Percentiles rank a stretch among this genome's conserved stretches.
Conservation (phyloP, 495 filamentous ascomycete species). For the Penicillium argentinense region DNA sequence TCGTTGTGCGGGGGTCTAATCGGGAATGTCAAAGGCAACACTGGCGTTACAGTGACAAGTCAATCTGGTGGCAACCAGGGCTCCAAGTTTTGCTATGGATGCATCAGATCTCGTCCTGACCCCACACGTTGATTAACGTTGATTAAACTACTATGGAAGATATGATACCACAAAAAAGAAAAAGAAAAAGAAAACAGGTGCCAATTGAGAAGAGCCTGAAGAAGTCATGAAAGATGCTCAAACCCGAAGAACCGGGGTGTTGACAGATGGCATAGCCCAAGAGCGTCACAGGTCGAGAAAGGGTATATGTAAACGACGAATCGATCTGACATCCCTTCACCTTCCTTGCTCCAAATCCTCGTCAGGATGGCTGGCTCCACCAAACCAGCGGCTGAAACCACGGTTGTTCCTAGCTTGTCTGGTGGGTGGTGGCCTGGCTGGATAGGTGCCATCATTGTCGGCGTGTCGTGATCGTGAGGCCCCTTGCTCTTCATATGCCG, state of each 20-base stretch:
- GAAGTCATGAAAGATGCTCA: too few relatives aligned
- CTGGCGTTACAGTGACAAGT: constrained; percentile 26
- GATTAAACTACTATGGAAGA: constrained; percentile 41
- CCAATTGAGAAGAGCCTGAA: too few relatives aligned
- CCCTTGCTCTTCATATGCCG: constrained; percentile 27
- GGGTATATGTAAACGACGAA: constrained; percentile 19
- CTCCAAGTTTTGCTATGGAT: constrained; percentile 57
- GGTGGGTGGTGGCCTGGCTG: constrained; percentile 22
- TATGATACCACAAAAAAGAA: constrained; percentile 3
- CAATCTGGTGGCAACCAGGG: constrained; percentile 16
- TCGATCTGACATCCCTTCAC: constrained; percentile 7
- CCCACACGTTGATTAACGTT: constrained; percentile 39
- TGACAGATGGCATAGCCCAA: neutral
- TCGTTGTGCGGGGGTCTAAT: constrained; percentile 46
- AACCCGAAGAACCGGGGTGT: neutral
- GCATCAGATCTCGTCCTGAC: constrained; percentile 49
- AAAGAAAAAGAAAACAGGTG: constrained; percentile 3
- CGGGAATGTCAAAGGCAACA: constrained; percentile 29
- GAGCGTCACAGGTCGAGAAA: neutral
- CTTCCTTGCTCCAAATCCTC: constrained; percentile 34
- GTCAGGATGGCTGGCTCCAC: constrained; percentile 28
- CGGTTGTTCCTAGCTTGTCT: constrained; percentile 24
- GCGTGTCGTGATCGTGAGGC: constrained; percentile 8
- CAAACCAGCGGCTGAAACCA: constrained; percentile 32
- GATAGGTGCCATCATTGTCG: constrained; percentile 7